Evolutionary conservation across 768 basidiomycete species (phyloP).

Genomic region (Pleurotus tuoliensis): DNA sequence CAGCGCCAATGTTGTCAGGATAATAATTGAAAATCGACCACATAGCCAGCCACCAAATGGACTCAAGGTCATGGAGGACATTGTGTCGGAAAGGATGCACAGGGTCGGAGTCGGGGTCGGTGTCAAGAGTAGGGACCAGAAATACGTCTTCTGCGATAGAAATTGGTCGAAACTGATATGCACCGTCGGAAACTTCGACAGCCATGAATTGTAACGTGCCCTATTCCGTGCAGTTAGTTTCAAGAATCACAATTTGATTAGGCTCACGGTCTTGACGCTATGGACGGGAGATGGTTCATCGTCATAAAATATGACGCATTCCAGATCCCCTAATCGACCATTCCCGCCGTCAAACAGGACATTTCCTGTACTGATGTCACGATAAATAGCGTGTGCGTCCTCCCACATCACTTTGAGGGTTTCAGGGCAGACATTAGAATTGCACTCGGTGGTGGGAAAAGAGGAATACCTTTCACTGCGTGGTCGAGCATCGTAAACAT

Average conservation of each 20-base stretch:
- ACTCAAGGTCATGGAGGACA: slow-evolving; percentile 12
- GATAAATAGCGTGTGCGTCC: slow-evolving; percentile 10
- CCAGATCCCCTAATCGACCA: slow-evolving; percentile 12
- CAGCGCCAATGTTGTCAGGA: background rate
- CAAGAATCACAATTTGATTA: background rate
- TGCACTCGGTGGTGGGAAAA: background rate
- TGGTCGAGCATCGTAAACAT: background rate
- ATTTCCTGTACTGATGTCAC: slow-evolving; percentile 15
- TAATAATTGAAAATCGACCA: slow-evolving; percentile 2
- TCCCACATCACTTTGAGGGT: slow-evolving; percentile 7
- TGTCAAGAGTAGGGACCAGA: too few species aligned
- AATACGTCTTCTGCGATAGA: background rate
- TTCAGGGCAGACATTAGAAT: background rate
- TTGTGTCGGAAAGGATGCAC: slow-evolving; percentile 5
- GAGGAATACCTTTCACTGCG: slow-evolving; percentile 4
- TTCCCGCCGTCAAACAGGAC: background rate
- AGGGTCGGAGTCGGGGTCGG: too few species aligned
- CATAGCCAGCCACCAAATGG: slow-evolving; percentile 12
- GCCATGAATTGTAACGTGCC: slow-evolving; percentile 16
- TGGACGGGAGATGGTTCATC: background rate
- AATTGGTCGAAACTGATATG: background rate
- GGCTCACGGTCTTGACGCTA: slow-evolving; percentile 8
- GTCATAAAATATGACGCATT: slow-evolving; percentile 3
- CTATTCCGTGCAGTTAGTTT: background rate
- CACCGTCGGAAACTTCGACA: background rate